These are phyloP conservation scores for Pichia sp. DNA, from an alignment of 1,139 yeast genomes.

Conservation along the genomic window DNA sequence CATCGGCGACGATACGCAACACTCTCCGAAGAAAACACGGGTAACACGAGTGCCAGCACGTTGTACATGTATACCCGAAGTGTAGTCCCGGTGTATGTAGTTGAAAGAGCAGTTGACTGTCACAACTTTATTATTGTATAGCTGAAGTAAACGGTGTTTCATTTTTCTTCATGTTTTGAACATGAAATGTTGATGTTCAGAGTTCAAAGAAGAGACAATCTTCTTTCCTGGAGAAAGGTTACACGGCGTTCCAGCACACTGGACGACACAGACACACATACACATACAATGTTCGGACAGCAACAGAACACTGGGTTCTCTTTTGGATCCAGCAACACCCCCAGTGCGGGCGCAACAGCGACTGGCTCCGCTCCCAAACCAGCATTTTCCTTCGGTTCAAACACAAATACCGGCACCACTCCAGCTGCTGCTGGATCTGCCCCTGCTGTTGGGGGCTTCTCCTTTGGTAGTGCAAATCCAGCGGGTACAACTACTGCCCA, in stretches of 20 bases:
- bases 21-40: too few relatives aligned
- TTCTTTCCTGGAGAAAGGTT: too few relatives aligned
- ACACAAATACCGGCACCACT: not conserved
- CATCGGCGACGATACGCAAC: too few relatives aligned
- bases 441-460: not conserved
- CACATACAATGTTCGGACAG: constrained; percentile 12
- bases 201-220: too few relatives aligned
- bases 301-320: constrained; percentile 18
- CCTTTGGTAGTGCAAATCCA: not conserved
- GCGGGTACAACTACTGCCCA: not conserved
- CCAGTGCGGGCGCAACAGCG: not conserved
- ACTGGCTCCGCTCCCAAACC: constrained; percentile 10
- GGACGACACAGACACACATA: not conserved
- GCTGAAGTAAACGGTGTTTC: too few relatives aligned
- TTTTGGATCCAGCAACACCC: not conserved
- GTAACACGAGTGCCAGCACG: too few relatives aligned
- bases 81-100: too few relatives aligned
- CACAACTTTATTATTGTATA: too few relatives aligned
- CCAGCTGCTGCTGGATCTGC: not conserved
- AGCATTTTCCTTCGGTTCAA: constrained; percentile 2
- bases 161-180: too few relatives aligned
- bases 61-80: too few relatives aligned
- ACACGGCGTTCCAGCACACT: not conserved
- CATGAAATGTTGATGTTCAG: too few relatives aligned
- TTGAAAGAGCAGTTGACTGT: too few relatives aligned